A percentile compares a stretch with the other conserved stretches of the same genome.
Evolutionary conservation across 1,284 basidiomycete genomes (phyloP).

Genomic region (Ceratobasidium sp.): DNA sequence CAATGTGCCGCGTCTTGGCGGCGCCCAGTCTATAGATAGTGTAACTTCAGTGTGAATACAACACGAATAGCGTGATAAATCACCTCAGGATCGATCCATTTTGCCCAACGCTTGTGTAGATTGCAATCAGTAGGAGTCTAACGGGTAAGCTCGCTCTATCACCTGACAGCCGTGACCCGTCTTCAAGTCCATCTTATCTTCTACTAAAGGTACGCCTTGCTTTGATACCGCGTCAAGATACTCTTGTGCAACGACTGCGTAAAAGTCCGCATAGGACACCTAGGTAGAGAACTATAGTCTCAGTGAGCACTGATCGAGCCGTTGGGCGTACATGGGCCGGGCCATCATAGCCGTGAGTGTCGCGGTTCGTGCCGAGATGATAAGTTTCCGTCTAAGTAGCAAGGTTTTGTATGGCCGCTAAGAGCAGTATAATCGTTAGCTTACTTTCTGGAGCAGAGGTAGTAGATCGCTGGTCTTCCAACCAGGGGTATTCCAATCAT

Average conservation of each 20-base stretch:
- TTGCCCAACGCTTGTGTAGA: conserved; percentile 36
- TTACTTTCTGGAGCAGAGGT: conserved; percentile 37
- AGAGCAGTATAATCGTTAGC: neutral
- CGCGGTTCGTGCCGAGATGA: conserved; percentile 18
- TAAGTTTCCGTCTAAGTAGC: conserved; percentile 34
- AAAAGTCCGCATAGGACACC: conserved; percentile 34
- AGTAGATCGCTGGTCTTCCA: conserved; percentile 27
- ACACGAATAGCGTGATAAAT: too few relatives aligned
- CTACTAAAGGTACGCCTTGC: conserved; percentile 26
- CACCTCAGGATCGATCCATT: conserved; percentile 31
- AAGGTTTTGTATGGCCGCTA: neutral
- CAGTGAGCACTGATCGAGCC: too few relatives aligned
- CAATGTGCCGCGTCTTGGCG: conserved; percentile 38
- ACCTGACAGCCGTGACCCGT: conserved; percentile 43
- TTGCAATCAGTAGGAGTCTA: too few relatives aligned
- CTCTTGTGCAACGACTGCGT: conserved; percentile 5
- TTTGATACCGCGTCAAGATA: conserved; percentile 29
- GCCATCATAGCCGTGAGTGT: conserved; percentile 41
- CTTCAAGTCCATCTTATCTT: conserved; percentile 32
- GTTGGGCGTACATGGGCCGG: conserved; percentile 22
- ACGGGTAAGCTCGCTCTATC: neutral
- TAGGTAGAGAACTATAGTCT: neutral
- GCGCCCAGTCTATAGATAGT: conserved; percentile 17
- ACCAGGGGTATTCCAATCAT: conserved; percentile 43
- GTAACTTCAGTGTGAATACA: too few relatives aligned